phyloP scores from a whole-genome alignment of 257 asterid genomes.

The Solanum sejunctum region DNA sequence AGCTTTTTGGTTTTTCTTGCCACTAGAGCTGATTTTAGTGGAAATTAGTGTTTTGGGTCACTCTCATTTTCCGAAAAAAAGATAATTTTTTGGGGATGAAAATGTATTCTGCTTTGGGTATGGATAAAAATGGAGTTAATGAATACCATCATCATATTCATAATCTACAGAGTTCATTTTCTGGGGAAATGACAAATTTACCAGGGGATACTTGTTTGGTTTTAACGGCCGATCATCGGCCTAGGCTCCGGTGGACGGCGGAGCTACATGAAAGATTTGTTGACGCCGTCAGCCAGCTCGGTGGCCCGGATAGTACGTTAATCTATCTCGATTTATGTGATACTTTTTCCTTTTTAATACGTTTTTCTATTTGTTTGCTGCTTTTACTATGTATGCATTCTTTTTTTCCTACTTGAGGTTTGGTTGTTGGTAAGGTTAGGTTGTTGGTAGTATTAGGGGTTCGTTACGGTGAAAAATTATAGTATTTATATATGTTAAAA shows the following conservation, averaged over 20 bases:
- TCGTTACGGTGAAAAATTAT: no score
- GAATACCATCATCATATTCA: conserved; percentile 18
- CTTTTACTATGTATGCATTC: neutral
- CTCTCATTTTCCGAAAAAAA: neutral
- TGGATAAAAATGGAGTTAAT: conserved; percentile 14
- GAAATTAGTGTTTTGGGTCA: neutral
- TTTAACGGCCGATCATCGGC: conserved; percentile 40
- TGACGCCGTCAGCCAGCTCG: conserved; percentile 46
- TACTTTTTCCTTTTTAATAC: neutral
- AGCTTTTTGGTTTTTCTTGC: neutral
- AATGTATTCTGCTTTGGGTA: conserved; percentile 19
- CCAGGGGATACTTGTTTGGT: conserved; percentile 37
- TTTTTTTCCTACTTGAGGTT: neutral
- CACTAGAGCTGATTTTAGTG: neutral
- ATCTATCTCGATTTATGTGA: neutral
- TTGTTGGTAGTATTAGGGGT: no score
- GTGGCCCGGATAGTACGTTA: conserved; percentile 49
- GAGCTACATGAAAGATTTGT: conserved; percentile 53
- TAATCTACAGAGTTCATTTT: conserved; percentile 14
- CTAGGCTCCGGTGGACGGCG: conserved; percentile 55
- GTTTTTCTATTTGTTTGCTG: no score
- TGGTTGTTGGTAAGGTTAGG: neutral
- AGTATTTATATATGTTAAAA: no score
- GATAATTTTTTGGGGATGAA: conserved; percentile 24
- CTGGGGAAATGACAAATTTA: conserved; percentile 2